Base-by-base conservation (phyloP, 2,329 filamentous ascomycete species). In the Ophiocordyceps camponoti-saundersi region DNA sequence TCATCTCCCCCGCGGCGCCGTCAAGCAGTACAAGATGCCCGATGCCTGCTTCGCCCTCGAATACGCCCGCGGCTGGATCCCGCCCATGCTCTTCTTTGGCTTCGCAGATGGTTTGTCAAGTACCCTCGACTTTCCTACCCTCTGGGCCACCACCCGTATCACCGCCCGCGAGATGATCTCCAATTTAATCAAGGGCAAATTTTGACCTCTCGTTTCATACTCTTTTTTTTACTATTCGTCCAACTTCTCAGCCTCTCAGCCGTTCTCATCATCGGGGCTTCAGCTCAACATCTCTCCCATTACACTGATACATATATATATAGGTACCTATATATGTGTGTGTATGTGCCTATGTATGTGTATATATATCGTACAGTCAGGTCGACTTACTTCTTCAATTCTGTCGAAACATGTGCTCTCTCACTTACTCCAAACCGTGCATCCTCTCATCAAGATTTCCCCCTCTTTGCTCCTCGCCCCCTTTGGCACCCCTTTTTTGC, bases 41-140 rank as follows among this genome's bases (percentile, higher is more conserved):
- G 73, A 75, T 48, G 69, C 67, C 49, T 88, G 82, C 70, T 89
- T 87, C 65, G 85, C 85, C 46, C 72, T 92, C 55, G 85, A 90
- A 71, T 85, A 89, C 64, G 85, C 85, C 44, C 72, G 82, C 54
- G 87, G 88, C 52, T 94, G 86, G 85, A 93, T 95, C 64, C 88
- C 88, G 44, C 84, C 84, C 48, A 94, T 95, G 88, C 70, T 95
- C 46, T 83, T 84, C 63, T 94, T 94, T 63, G 88, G 88, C 50
- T 90, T 82, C 62, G 84, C 86, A 52, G 88, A 94, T 64, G 79
- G 77, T 44, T 72, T 94, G 49, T 77, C 72, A 47, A 88, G 81
- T 64, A 94, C 87, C 5, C 69, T 94, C 53, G 88, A 94, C 64
- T 75, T 93, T 60, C 78, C 76, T n/a, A 94, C 87, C 2, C 64